Evolutionary conservation across 2,329 filamentous ascomycete genomes (phyloP).

Genomic region (Xylariaceae sp.): DNA sequence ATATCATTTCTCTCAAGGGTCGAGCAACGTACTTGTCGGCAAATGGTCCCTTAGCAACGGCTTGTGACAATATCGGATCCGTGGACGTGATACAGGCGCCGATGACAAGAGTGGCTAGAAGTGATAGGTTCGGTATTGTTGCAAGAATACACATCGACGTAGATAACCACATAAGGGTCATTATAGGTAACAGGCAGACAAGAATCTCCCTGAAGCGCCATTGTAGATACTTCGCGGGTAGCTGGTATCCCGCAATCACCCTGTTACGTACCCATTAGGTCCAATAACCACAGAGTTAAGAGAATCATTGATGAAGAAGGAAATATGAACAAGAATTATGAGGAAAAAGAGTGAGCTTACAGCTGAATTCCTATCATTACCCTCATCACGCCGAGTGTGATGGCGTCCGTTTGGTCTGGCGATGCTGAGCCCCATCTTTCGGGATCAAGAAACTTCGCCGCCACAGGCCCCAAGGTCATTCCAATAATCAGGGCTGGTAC

Average conservation of each 20-base stretch:
- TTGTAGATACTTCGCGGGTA: conserved; percentile 62
- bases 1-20: conserved; percentile 65
- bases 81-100: conserved; percentile 67
- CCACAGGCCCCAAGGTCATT: conserved; percentile 60
- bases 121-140: conserved; percentile 60
- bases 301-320: neutral
- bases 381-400: conserved; percentile 59
- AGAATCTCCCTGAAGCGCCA: conserved; percentile 59
- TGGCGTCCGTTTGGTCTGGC: conserved; percentile 45
- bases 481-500: conserved; percentile 63
- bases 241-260: conserved; percentile 66
- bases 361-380: conserved; percentile 68
- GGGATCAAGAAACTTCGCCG: conserved; percentile 58
- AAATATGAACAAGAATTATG: neutral
- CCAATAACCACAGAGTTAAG: neutral
- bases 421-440: conserved; percentile 48
- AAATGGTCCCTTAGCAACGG: conserved; percentile 68
- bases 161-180: conserved; percentile 68
- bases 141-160: conserved; percentile 63
- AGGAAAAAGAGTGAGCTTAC: conserved; percentile 30
- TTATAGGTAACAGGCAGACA: conserved; percentile 63
- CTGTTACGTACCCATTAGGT: conserved; percentile 23
- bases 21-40: conserved; percentile 67
- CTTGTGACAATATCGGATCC: conserved; percentile 67
- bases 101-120: conserved; percentile 62